Evolutionary conservation across 371 early-diverging fungal species (phyloP), one percentile per base, ranked within the genome.

Genomic region (Basidiobolus meristosporus): DNA sequence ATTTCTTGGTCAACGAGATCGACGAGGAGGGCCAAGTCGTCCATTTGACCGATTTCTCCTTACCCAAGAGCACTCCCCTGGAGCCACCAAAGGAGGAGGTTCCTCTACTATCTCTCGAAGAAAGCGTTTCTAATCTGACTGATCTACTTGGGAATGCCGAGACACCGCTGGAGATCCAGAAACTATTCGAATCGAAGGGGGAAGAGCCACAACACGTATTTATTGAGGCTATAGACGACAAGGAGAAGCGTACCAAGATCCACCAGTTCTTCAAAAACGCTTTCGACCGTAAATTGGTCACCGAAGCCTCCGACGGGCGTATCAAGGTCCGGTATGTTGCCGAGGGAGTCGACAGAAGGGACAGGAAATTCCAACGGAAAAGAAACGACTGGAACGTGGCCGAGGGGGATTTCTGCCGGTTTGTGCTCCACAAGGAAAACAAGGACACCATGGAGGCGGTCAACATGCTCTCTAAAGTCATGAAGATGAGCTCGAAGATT

Each of bases 1-100:
- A 96, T 56, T 96, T 96, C 54, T 52, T 88, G 22, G 96, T 96
- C n/a, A 75, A 83, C 59, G 96, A 96, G 62, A 79, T 96, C 10
- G 82, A 81, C 51, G 46, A 53, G 38, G 53, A 63, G n/a, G 82
- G 80, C n/a, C 52, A 71, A 6, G 68, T 83, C 7, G 72, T 88
- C 3, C 68, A 63, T 33, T 53, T 85, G 36, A 62, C 66, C 0
- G 56, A 59, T 12, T 45, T 62, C 7, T 67, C 22, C 22, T 36
- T 15, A 6, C n/a, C 22, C 1, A 20, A 22, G 0, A 50, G 41
- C n/a, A 37, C 33, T 19, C 39, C 44, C 12, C 43, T 46, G 28
- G 46, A 54, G 15, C 41, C 36, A 20, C 40, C 33, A 2, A 37
- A 41, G 18, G 43, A 46, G 26, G 36, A 44, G 22, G 53, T 52